Percentiles rank a stretch among this genome's conserved stretches.
Evolutionary conservation across 345 rosid genomes (phyloP).

Genomic region (Iberis pinnata): DNA sequence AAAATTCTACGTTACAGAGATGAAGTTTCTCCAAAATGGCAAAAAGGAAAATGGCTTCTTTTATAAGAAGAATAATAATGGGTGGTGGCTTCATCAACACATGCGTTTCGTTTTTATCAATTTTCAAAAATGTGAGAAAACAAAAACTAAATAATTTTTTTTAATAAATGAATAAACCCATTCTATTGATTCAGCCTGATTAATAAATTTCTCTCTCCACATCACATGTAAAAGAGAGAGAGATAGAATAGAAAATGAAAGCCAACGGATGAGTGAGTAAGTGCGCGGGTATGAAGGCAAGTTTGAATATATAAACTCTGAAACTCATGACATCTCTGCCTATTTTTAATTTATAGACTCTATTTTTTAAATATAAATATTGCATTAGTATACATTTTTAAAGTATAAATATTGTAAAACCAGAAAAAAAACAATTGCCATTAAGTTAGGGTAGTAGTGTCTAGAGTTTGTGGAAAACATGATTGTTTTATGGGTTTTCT

Average conservation of each 20-base stretch:
- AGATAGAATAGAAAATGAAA: conserved; percentile 17
- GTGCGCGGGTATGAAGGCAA: conserved; percentile 53
- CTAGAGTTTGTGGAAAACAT: too few relatives aligned
- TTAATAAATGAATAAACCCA: not conserved
- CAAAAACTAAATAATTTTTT: not conserved
- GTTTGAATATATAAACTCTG: conserved; percentile 60
- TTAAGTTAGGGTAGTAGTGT: conserved; percentile 22
- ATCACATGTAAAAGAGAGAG: not conserved
- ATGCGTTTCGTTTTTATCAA: conserved; percentile 11
- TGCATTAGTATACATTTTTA: not conserved
- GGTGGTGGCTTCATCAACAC: too few relatives aligned
- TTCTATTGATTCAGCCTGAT: not conserved
- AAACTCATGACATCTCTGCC: conserved; percentile 45
- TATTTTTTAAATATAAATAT: not conserved
- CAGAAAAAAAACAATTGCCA: conserved; percentile 19
- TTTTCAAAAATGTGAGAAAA: not conserved
- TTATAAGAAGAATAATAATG: too few relatives aligned
- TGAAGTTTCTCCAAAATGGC: conserved; percentile 17
- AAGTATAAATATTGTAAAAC: too few relatives aligned
- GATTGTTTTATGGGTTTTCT: too few relatives aligned
- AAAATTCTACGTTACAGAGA: too few relatives aligned
- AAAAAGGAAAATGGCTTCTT: conserved; percentile 4
- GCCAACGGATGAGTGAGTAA: too few relatives aligned
- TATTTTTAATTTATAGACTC: conserved; percentile 18
- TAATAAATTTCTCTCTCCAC: conserved; percentile 17